phyloP scores from a whole-genome alignment of 176 grass and related monocot species.

The Eleusine coracana region DNA sequence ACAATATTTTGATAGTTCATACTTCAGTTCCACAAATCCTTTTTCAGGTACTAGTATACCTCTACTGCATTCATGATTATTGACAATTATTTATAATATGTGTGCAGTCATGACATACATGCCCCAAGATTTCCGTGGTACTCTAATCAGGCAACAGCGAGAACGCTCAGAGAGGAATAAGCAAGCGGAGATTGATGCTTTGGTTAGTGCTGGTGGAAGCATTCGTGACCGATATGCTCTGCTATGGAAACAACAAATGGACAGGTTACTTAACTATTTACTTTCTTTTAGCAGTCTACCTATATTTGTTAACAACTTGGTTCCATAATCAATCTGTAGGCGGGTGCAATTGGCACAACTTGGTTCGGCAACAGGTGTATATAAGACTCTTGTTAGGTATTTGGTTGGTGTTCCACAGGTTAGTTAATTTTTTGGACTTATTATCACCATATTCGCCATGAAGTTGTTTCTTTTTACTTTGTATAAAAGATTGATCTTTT shows the following conservation, averaged over 20 bases:
- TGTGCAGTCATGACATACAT: conserved; percentile 98
- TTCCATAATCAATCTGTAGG: conserved; percentile 56
- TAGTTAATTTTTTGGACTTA: conserved; percentile 23
- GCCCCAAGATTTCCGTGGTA: conserved; percentile 97
- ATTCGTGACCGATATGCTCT: conserved; percentile 78
- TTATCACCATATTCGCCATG: conserved; percentile 19
- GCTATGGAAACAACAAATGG: conserved; percentile 98
- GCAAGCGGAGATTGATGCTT: conserved; percentile 81
- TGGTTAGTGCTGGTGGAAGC: conserved; percentile 80
- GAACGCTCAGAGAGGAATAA: conserved; percentile 97
- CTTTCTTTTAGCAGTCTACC: not conserved
- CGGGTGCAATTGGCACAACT: conserved; percentile 88
- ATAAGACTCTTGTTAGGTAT: conserved; percentile 98
- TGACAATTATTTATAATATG: conserved; percentile 51
- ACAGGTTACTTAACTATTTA: conserved; percentile 54
- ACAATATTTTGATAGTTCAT: conserved; percentile 1
- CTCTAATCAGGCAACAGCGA: conserved; percentile 85
- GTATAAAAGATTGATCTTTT: not conserved
- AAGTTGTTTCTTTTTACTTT: not conserved
- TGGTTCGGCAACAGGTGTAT: conserved; percentile 96
- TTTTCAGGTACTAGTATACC: not conserved
- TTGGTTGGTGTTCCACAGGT: conserved; percentile 98
- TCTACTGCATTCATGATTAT: conserved; percentile 27
- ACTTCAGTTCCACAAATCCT: conserved; percentile 11
- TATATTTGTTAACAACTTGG: conserved; percentile 4